These are phyloP conservation scores for Fusarium acutatum DNA, from an alignment of 2,329 filamentous ascomycete genomes.

Conservation along the genomic window DNA sequence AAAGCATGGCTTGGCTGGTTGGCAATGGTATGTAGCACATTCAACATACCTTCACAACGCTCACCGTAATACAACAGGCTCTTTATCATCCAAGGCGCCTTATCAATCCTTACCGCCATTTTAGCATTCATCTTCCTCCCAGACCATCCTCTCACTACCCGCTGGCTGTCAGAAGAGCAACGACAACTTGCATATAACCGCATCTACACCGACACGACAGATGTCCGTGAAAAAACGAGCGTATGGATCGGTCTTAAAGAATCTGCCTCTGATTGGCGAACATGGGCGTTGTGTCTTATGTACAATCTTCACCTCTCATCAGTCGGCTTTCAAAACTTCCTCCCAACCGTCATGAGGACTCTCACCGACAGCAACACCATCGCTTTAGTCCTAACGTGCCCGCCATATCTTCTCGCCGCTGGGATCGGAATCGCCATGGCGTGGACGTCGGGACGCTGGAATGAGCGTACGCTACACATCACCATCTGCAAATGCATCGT, in stretches of 20 bases:
- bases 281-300: slow-evolving; percentile 42
- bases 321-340: slow-evolving; percentile 43
- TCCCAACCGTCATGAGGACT: slow-evolving; percentile 52
- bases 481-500: slow-evolving; percentile 49
- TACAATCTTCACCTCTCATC: slow-evolving; percentile 39
- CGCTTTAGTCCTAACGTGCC: slow-evolving; percentile 59
- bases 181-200: slow-evolving; percentile 53
- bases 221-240: slow-evolving; percentile 46
- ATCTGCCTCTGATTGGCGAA: slow-evolving; percentile 39
- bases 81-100: slow-evolving; percentile 43
- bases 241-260: slow-evolving; percentile 44
- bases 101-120: slow-evolving; percentile 42
- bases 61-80: slow-evolving; percentile 2
- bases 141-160: slow-evolving; percentile 50
- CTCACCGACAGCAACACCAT: slow-evolving; percentile 56
- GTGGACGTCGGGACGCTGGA: slow-evolving; percentile 52
- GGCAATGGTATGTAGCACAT: slow-evolving; percentile 37
- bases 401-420: slow-evolving; percentile 57
- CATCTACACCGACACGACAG: slow-evolving; percentile 44
- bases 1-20: slow-evolving; percentile 36
- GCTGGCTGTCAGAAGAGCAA: slow-evolving; percentile 48
- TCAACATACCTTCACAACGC: accelerated
- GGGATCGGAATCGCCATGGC: slow-evolving; percentile 20
- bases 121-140: slow-evolving; percentile 46
- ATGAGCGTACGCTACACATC: slow-evolving; percentile 44